Evolutionary conservation across 352 stramenopile species (phyloP), one percentile per base, ranked within the genome.

Genomic region (Pythium sp.): DNA sequence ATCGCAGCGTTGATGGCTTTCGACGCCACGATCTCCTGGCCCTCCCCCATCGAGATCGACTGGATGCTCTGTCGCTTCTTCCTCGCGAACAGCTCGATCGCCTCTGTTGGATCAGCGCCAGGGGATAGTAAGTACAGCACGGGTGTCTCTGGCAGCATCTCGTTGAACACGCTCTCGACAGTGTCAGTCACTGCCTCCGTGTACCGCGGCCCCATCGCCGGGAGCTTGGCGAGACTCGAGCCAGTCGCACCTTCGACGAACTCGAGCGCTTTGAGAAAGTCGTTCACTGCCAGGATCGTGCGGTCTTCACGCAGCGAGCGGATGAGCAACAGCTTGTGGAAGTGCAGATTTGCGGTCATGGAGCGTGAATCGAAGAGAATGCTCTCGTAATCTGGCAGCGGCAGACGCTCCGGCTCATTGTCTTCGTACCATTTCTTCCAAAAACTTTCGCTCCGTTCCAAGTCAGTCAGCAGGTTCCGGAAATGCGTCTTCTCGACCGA

Each of bases 351-450:
- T 46, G 82, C 79, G 0, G 82, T 90, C 68, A 89, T 89, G 0
- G 76, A 68, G 26, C 82, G 76, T 6, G 83, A 73, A 51, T 91
- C 81, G 46, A 93, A 93, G 5, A 93, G 64, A 2, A 89, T 69
- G 0, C 65, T 71, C 36, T 93, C 85, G 68, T 93, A 92, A 57
- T 94, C 86, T 0, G 85, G 86, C 0, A 93, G 56, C 1, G 82
- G 72, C 28, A 79, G 60, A 18, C 77, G 71, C 64, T 94, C 86
- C 0, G 86, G 86, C 61, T 91, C 85, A 69, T 93, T 94, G 58
- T 93, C 83, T 51, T 94, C 86, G 57, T 87, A 90, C 86, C 86
- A 94, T 51, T 82, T 80, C 12, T 77, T 74, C 86, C 86, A 94
- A n/a, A 74, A 62, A 28, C 67, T 73, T 73, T 94, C 86, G 49